phyloP scores from a whole-genome alignment of 805 yeast genomes.

The Yarrowia sp. region DNA sequence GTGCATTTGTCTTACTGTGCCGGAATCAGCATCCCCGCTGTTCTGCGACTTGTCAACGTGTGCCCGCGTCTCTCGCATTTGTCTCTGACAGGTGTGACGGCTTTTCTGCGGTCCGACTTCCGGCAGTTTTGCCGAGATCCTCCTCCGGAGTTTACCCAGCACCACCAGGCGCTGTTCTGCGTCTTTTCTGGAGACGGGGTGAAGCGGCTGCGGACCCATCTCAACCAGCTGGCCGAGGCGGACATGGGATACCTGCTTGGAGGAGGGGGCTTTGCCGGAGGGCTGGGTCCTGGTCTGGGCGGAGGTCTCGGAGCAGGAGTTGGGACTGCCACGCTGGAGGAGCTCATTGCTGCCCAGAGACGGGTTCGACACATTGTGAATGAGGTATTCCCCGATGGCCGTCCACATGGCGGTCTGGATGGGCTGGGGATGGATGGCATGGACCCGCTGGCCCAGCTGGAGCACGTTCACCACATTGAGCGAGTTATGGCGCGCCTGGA shows the following conservation, averaged over 20 bases:
- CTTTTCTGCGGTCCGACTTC: constrained; percentile 83
- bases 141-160: constrained; percentile 84
- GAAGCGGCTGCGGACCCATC: constrained; percentile 63
- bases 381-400: constrained; percentile 22
- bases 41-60: constrained; percentile 64
- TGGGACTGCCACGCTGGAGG: constrained; percentile 15
- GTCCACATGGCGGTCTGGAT: background rate
- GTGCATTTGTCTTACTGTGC: constrained; percentile 92
- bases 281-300: background rate
- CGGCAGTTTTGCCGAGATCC: constrained; percentile 86
- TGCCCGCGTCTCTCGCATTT: constrained; percentile 88
- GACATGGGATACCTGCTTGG: constrained; percentile 27
- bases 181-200: constrained; percentile 94
- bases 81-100: constrained; percentile 84
- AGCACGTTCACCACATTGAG: constrained; percentile 14
- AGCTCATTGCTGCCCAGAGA: constrained; percentile 22
- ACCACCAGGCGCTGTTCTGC: constrained; percentile 82
- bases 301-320: background rate
- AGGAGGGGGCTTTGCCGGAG: background rate
- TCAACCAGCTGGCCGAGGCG: constrained; percentile 41
- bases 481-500: constrained; percentile 21
- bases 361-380: constrained; percentile 24
- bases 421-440: constrained; percentile 1
- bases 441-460: constrained; percentile 16
- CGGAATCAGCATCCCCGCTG: constrained; percentile 72